A percentile compares a stretch with the other conserved stretches of the same genome.
phyloP scores from a whole-genome alignment of 169 alveolate genomes.

The Theileria parva region DNA sequence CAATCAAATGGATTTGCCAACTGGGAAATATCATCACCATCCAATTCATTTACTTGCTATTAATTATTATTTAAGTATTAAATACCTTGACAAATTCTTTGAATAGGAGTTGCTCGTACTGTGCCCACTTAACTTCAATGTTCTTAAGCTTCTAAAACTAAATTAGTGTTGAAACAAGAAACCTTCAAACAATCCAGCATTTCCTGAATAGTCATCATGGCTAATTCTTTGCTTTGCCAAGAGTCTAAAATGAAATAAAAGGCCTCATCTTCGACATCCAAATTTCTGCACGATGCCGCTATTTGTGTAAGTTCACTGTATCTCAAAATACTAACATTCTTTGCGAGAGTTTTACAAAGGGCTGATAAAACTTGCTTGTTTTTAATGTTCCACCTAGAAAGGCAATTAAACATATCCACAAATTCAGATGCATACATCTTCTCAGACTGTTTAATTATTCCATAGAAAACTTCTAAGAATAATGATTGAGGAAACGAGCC shows the following conservation, averaged over 20 bases:
- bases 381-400: constrained; percentile 63
- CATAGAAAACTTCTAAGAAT: constrained; percentile 72
- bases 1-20: constrained; percentile 77
- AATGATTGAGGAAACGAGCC: constrained; percentile 69
- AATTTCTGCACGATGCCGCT: constrained; percentile 57
- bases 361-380: constrained; percentile 67
- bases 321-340: constrained; percentile 64
- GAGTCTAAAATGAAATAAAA: constrained; percentile 71
- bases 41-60: constrained; percentile 47
- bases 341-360: constrained; percentile 65
- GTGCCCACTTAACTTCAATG: constrained; percentile 45
- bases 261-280: constrained; percentile 70
- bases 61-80: constrained; percentile 28
- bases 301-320: constrained; percentile 67
- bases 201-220: constrained; percentile 73
- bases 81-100: constrained; percentile 63
- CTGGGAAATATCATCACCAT: constrained; percentile 66
- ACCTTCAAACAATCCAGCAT: constrained; percentile 62
- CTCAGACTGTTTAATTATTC: constrained; percentile 56
- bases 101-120: constrained; percentile 43
- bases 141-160: constrained; percentile 10
- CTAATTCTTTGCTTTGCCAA: constrained; percentile 75
- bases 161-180: not conserved
- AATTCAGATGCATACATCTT: constrained; percentile 71
- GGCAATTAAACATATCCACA: constrained; percentile 62